phyloP scores from a whole-genome alignment of 805 yeast species.

The Jamesozyma piceae region DNA sequence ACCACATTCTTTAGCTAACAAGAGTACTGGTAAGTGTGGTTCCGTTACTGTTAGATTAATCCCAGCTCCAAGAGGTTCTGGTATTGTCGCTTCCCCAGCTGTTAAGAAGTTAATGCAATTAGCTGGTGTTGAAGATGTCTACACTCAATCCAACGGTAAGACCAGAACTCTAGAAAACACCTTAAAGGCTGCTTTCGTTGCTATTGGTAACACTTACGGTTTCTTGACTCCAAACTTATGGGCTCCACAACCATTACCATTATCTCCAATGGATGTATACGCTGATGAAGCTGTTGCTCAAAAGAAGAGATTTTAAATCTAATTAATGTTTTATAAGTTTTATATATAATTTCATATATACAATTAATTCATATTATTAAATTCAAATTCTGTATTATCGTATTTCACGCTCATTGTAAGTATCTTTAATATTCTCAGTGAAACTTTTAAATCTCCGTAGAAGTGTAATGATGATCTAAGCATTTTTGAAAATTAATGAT shows the following conservation, averaged over 20 bases:
- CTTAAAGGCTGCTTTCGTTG: constrained; percentile 98
- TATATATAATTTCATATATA: background rate
- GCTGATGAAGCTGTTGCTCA: constrained; percentile 70
- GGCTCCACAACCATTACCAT: constrained; percentile 73
- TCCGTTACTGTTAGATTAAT: constrained; percentile 96
- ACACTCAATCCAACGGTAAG: constrained; percentile 97
- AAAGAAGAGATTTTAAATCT: constrained; percentile 65
- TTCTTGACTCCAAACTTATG: constrained; percentile 99
- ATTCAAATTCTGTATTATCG: too few relatives aligned
- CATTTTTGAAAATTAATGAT: too few relatives aligned
- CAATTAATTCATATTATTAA: background rate
- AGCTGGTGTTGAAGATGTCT: constrained; percentile 99
- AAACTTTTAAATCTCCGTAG: too few relatives aligned
- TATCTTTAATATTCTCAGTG: too few relatives aligned
- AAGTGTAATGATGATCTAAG: too few relatives aligned
- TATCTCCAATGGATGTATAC: constrained; percentile 93
- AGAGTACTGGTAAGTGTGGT: constrained; percentile 99
- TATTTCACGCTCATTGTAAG: too few relatives aligned
- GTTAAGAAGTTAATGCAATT: constrained; percentile 97
- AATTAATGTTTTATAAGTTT: constrained; percentile 1
- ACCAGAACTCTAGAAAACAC: constrained; percentile 99
- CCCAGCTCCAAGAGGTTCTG: constrained; percentile 99
- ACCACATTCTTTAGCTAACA: constrained; percentile 97
- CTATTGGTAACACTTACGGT: constrained; percentile 99
- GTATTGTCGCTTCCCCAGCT: constrained; percentile 99